Conservation (phyloP, 2,329 filamentous ascomycete species). For the Paecilomyces fulvus region DNA sequence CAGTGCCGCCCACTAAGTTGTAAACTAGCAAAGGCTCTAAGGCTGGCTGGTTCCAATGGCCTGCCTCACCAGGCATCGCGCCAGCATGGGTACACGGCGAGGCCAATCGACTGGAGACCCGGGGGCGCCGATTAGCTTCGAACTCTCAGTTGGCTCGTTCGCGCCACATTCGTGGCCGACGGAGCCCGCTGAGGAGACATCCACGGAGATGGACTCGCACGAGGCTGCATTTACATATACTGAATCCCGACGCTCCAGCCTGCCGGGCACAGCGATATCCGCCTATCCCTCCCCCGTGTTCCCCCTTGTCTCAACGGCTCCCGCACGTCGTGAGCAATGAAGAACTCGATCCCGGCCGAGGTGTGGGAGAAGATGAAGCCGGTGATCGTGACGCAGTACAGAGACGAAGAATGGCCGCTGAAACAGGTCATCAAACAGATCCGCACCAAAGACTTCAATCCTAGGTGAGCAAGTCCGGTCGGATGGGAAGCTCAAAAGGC, state of each 20-base stretch:
- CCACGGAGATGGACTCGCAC: conserved; percentile 18
- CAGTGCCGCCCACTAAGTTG: neutral
- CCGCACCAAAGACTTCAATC: conserved; percentile 33
- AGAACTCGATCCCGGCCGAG: conserved; percentile 34
- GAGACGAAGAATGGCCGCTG: conserved; percentile 38
- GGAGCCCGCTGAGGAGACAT: neutral
- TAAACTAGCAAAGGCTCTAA: neutral
- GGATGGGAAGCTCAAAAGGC: neutral
- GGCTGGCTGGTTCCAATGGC: neutral
- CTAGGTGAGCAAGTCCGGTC: conserved; percentile 23
- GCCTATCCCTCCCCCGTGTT: conserved; percentile 22
- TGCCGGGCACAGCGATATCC: conserved; percentile 6
- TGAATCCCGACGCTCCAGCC: conserved; percentile 1
- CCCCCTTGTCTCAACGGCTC: conserved; percentile 26
- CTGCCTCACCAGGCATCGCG: neutral
- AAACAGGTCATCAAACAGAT: conserved; percentile 39
- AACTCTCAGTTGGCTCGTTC: neutral
- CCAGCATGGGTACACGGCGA: neutral
- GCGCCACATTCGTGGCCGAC: neutral
- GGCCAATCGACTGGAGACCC: neutral
- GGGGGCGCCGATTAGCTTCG: neutral
- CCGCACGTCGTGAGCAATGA: conserved; percentile 24
- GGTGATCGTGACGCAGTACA: conserved; percentile 33
- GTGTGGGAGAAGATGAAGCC: conserved; percentile 37
- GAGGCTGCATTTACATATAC: conserved; percentile 15